A percentile compares a stretch with the other conserved stretches of the same genome.
Evolutionary conservation across 148 eudicot species (phyloP).

Genomic region (Dysphania ambrosioides): DNA sequence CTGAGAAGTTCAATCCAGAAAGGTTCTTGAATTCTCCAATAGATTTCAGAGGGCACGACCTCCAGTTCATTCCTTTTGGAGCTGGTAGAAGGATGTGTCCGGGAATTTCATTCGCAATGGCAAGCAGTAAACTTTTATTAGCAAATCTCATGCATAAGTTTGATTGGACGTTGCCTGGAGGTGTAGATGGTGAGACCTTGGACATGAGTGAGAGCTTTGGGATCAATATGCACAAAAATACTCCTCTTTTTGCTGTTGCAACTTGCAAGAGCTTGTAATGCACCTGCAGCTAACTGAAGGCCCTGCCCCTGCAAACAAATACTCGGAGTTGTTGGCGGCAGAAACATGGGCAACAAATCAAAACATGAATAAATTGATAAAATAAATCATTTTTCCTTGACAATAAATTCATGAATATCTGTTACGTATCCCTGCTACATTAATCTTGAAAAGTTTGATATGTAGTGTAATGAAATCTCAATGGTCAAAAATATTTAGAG

Average conservation of each 20-base stretch:
- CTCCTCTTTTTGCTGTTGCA: slow-evolving; percentile 30
- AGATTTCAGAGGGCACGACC: slow-evolving; percentile 34
- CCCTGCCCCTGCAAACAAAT: neutral
- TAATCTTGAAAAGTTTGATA: too few species aligned
- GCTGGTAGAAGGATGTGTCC: slow-evolving; percentile 42
- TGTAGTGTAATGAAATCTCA: too few species aligned
- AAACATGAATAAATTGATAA: neutral
- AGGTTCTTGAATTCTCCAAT: slow-evolving; percentile 30
- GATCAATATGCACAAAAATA: slow-evolving; percentile 25
- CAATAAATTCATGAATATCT: neutral
- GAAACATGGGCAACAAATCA: neutral
- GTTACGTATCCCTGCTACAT: neutral
- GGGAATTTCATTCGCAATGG: slow-evolving; percentile 31
- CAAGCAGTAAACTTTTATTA: slow-evolving; percentile 28
- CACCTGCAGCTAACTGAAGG: neutral
- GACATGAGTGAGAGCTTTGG: slow-evolving; percentile 29
- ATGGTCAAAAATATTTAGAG: neutral
- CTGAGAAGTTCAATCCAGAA: slow-evolving; percentile 33
- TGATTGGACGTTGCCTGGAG: slow-evolving; percentile 33
- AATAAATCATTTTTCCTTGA: neutral
- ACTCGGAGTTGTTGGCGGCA: neutral
- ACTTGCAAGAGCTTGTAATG: slow-evolving; percentile 15
- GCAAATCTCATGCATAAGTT: slow-evolving; percentile 34
- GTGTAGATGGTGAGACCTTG: slow-evolving; percentile 17
- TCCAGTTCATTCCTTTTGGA: slow-evolving; percentile 37